Percentiles rank a stretch among this genome's conserved stretches.
Conservation (phyloP, 495 filamentous ascomycete genomes). For the Articulospora tetracladia region DNA sequence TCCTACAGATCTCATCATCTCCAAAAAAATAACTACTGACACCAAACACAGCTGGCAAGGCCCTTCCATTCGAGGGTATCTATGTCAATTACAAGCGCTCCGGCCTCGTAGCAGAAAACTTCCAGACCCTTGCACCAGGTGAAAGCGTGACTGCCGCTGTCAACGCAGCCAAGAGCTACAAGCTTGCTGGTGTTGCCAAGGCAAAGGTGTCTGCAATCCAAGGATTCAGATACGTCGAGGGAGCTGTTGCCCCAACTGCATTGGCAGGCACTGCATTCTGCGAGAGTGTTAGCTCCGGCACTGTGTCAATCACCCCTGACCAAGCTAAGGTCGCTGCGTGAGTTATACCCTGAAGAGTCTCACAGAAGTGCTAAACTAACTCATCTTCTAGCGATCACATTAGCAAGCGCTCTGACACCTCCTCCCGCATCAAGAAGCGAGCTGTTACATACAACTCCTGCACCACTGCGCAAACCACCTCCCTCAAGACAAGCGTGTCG, state of each 20-base stretch:
- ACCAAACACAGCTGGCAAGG: conserved; percentile 17
- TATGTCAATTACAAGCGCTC: conserved; percentile 28
- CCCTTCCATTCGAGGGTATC: conserved; percentile 26
- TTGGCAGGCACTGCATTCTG: conserved; percentile 19
- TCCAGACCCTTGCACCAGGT: conserved; percentile 27
- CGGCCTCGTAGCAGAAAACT: conserved; percentile 21
- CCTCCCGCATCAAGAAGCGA: conserved; percentile 27
- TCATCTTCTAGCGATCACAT: conserved; percentile 24
- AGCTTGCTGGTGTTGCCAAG: conserved; percentile 19
- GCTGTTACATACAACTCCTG: conserved; percentile 23
- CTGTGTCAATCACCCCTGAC: conserved; percentile 23
- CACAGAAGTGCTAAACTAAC: too few relatives aligned
- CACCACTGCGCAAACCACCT: conserved; percentile 19
- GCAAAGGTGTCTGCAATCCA: conserved; percentile 24
- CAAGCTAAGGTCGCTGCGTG: conserved; percentile 22
- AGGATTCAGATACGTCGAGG: conserved; percentile 27
- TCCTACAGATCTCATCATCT: background rate
- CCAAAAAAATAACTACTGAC: background rate
- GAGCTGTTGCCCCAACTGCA: conserved; percentile 20
- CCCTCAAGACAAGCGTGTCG: conserved; percentile 21
- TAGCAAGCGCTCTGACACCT: conserved; percentile 9
- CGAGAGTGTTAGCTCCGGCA: conserved; percentile 18
- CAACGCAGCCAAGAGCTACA: conserved; percentile 26
- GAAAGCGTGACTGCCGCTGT: conserved; percentile 24
- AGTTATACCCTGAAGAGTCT: background rate